Base-by-base conservation (phyloP, 345 rosid genomes). In the Salix dunnii region DNA sequence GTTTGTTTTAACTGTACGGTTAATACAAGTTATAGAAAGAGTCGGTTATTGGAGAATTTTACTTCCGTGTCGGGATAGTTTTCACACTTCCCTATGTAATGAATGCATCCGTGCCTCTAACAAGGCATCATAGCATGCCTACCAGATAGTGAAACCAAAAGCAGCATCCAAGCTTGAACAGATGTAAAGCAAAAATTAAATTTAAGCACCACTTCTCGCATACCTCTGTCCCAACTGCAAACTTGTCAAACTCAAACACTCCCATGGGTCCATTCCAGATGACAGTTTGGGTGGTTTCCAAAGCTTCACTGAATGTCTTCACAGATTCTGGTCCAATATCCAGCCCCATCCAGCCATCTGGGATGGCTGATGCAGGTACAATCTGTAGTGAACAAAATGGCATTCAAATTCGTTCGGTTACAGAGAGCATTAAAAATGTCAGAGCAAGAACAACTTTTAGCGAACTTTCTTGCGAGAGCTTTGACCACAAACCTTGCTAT, bases 231-330 rank as follows among this genome's bases (percentile, higher is more conserved):
- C 98, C 98, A 79, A 75, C 81, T 2, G 97, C 97, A 70, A 94
- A 94, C 86, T 94, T 90, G 0, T 88, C 93, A 77, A 88, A 94
- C 77, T 94, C 98, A 75, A 94, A 94, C 82, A 91, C 98, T 78
- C 97, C 98, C 98, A 94, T 94, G 16, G 98, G 98, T 80, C 98
- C 97, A 35, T 92, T 94, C 98, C 98, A 94, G 89, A 94, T 94
- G 71, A 94, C 84, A 58, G 98, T 94, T 80, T 94, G 68, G 83
- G 97, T 90, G 36, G 95, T 87, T 72, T 85, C 98, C 80, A 94
- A 71, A 70, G 92, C 95, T 0, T 89, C 90, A 14, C 64, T 89
- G 88, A 94, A 92, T 67, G 94, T 86, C 88, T 88, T 91, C 33
- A 94, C 77, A 62, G 84, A 77, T 5, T 82, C 84, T 38, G 81